Evolutionary conservation across 345 rosid species (phyloP).

Genomic region (Ceriops decandra): DNA sequence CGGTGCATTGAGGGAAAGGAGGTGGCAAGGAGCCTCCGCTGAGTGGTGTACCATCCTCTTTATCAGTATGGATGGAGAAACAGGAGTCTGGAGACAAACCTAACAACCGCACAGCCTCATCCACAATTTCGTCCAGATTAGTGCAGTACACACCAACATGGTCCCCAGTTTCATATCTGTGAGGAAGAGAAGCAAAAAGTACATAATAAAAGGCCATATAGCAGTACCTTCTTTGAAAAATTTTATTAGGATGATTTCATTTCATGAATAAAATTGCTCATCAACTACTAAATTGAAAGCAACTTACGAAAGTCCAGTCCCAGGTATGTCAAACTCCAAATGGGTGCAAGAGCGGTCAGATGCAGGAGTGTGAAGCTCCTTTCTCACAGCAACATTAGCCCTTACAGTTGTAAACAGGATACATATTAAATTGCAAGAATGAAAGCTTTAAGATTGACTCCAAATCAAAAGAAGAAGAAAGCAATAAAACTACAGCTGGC

Average conservation of each 20-base stretch:
- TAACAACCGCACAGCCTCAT: constrained; percentile 71
- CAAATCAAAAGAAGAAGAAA: not conserved
- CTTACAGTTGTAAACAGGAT: constrained; percentile 39
- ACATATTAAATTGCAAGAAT: constrained; percentile 21
- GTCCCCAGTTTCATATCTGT: constrained; percentile 97
- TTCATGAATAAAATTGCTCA: no score
- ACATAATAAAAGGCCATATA: not conserved
- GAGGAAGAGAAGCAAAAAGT: constrained; percentile 11
- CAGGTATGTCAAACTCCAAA: constrained; percentile 88
- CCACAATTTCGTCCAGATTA: constrained; percentile 69
- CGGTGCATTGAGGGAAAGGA: constrained; percentile 73
- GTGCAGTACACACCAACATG: constrained; percentile 90
- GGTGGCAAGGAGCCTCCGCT: constrained; percentile 79
- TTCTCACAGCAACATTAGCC: constrained; percentile 76
- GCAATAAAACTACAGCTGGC: not conserved
- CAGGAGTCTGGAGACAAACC: constrained; percentile 70
- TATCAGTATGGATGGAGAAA: constrained; percentile 78
- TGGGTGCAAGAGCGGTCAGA: constrained; percentile 99
- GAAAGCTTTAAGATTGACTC: not conserved
- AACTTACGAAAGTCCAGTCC: constrained; percentile 89
- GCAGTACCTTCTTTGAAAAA: not conserved
- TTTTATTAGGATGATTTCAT: not conserved
- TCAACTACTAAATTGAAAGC: not conserved
- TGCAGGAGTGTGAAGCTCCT: constrained; percentile 83
- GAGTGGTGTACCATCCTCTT: constrained; percentile 82